Evolutionary conservation across 371 early-diverging fungal species (phyloP).

Genomic region (Mucor velutinosus): DNA sequence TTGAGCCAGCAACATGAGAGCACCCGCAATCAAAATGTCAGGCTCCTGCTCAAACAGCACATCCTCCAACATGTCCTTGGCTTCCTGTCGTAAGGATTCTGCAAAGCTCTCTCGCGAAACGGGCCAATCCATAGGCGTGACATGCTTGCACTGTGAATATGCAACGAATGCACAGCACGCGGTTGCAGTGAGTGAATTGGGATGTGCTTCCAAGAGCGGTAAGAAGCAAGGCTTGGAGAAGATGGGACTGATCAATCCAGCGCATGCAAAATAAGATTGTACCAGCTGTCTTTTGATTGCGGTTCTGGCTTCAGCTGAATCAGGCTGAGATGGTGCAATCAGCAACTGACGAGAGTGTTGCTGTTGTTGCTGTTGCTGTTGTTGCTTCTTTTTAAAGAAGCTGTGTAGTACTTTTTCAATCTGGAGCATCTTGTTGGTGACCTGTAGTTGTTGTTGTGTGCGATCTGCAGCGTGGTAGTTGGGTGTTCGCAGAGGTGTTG

Average conservation of each 20-base stretch:
- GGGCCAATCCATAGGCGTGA: slow-evolving; percentile 10
- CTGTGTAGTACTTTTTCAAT: slow-evolving; percentile 33
- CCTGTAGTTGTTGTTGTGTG: slow-evolving; percentile 12
- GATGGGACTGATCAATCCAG: slow-evolving; percentile 22
- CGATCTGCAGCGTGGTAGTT: slow-evolving; percentile 26
- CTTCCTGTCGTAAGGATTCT: slow-evolving; percentile 30
- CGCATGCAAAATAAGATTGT: slow-evolving; percentile 31
- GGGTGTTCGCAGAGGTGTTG: slow-evolving; percentile 26
- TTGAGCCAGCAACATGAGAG: slow-evolving; percentile 31
- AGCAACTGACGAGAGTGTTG: background rate
- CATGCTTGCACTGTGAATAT: slow-evolving; percentile 37
- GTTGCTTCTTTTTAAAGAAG: slow-evolving; percentile 25
- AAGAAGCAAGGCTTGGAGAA: slow-evolving; percentile 29
- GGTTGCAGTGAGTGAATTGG: slow-evolving; percentile 26
- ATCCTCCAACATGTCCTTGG: slow-evolving; percentile 29
- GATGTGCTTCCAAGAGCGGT: slow-evolving; percentile 22
- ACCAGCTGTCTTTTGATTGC: slow-evolving; percentile 21
- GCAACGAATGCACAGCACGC: slow-evolving; percentile 36
- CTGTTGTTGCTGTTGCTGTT: background rate
- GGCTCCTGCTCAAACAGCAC: slow-evolving; percentile 41
- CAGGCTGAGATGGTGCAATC: background rate
- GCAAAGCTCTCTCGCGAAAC: slow-evolving; percentile 24
- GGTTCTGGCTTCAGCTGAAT: background rate
- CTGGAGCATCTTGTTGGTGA: slow-evolving; percentile 34
- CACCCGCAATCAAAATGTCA: slow-evolving; percentile 21